Evolutionary conservation across 2,329 filamentous ascomycete species (phyloP), one percentile per base, ranked within the genome.

Genomic region (Pseudogymnoascus sp.): DNA sequence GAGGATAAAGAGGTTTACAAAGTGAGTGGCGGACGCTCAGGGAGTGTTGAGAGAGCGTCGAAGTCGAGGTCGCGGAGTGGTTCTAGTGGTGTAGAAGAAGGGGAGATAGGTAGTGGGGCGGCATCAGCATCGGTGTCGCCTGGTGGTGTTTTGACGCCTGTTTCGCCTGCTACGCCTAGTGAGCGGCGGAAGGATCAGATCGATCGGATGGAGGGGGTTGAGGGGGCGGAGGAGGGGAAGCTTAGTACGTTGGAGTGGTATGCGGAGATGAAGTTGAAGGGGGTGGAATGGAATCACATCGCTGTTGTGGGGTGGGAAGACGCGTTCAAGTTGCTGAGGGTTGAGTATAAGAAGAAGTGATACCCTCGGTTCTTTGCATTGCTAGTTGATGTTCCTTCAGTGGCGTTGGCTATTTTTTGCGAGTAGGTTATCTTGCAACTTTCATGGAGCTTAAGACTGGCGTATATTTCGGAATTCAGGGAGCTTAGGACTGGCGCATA

Each of bases 1-100:
- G 93, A 97, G 77, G 93, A 97, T 75, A 88, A 96, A 67, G 90
- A 96, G 72, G 80, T 95, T 53, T 97, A 97, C 82, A 93, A 91
- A 78, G 96, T 93, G 76, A 87, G 89, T 16, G 25, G 40, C 53
- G 50, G 6, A 4, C 5, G 50, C 3, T 56, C 50, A 6, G 34
- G 10, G 11, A 25, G 34, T 25, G 8, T 5, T 14, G 34, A 34
- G 31, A 40, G 25, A 2, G 34, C 38, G n/a, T 12, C 21, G 34
- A 8, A 6, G n/a, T 14, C 59, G 5, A 44, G 59, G 5, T 60
- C 38, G 34, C 36, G 36, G 2, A 38, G 59, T 23, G n/a, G 38
- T 12, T 60, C 34, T 8, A 42, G 34, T n/a, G 25, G 36, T 60
- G 18, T n/a, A 10, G 38, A 44, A 25, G 59, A 60, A 2, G 14